Base-by-base conservation (phyloP, 2,329 filamentous ascomycete genomes). In the Apiospora arundinis region DNA sequence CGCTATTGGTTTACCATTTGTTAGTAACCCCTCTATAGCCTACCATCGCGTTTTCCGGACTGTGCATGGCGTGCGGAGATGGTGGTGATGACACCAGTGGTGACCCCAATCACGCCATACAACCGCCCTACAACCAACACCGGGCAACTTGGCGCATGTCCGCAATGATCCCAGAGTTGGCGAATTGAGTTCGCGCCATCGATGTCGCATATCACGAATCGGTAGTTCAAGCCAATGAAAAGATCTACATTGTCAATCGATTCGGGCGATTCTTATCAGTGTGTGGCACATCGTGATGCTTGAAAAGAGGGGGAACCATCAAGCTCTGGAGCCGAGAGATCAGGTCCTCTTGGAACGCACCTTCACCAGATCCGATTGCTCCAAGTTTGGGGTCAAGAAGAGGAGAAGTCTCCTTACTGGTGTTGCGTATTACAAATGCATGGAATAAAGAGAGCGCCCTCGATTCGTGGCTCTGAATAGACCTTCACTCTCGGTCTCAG, bases 71-170 rank as follows among this genome's bases (percentile, higher is more conserved):
- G 32, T 63, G 56, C 65, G 40, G 42, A 46, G 65, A 67, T 28
- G 40, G 40, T n/a, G n/a, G 37, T 46, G 56, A 73, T 75, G 69
- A 72, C 73, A 75, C 72, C 73, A 75, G 40, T 60, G 69, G n/a
- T 72, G 9, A 45, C 67, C n/a, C 37, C 25, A 70, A 75, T 76
- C 72, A 68, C 75, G 73, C 72, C 72, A 76, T 76, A n/a, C 46
- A 56, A 65, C 71, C 32, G 32, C 32, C 32, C 32, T 32, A 32
- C 32, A 32, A 16, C 42, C 42, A 16, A 16, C 4, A 12, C 69
- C 71, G 69, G 70, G 67, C 68, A 44, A 28, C 63, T 45, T 63
- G 32, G 32, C 18, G n/a, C 45, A 21, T 69, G 68, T 49, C n/a
- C 28, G 40, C 65, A n/a, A 21, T n/a, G 40, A 25, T 11, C 40